Percentiles rank a stretch among this genome's conserved stretches.
These are phyloP conservation scores for Gnomoniopsis sp. DNA, from an alignment of 2,329 filamentous ascomycete species.

Conservation along the genomic window DNA sequence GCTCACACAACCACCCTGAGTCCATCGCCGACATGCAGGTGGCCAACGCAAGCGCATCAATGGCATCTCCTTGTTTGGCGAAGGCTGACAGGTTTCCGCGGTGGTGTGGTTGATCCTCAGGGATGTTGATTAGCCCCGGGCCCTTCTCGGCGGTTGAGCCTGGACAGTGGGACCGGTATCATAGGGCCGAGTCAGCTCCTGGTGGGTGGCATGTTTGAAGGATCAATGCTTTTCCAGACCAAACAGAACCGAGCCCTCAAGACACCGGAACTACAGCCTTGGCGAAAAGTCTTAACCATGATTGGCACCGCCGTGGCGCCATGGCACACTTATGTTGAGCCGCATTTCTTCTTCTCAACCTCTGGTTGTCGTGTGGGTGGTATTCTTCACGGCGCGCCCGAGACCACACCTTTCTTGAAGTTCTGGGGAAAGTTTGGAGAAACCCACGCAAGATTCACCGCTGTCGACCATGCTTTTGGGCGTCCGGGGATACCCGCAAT, in stretches of 20 bases:
- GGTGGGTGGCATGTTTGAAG: neutral
- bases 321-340: conserved; percentile 2
- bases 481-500: conserved; percentile 16
- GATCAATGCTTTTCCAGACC: conserved; percentile 7
- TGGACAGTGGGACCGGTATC: conserved; percentile 7
- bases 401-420: neutral
- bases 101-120: conserved; percentile 3
- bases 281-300: conserved; percentile 6
- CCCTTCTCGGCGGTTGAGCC: conserved; percentile 14
- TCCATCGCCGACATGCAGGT: neutral
- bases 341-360: neutral
- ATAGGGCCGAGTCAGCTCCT: conserved; percentile 14
- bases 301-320: conserved; percentile 3
- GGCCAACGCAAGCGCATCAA: neutral
- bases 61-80: neutral
- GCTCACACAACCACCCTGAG: neutral
- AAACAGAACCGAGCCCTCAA: neutral
- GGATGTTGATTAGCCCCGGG: conserved; percentile 11
- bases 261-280: neutral
- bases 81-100: conserved; percentile 15
- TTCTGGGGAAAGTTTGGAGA: neutral
- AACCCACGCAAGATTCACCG: neutral
- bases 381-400: neutral
- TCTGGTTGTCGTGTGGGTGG: neutral
- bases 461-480: neutral